Percentiles rank a stretch among this genome's conserved stretches.
Conservation (phyloP, 179 eudicot species). For the Corrigiola litoralis region DNA sequence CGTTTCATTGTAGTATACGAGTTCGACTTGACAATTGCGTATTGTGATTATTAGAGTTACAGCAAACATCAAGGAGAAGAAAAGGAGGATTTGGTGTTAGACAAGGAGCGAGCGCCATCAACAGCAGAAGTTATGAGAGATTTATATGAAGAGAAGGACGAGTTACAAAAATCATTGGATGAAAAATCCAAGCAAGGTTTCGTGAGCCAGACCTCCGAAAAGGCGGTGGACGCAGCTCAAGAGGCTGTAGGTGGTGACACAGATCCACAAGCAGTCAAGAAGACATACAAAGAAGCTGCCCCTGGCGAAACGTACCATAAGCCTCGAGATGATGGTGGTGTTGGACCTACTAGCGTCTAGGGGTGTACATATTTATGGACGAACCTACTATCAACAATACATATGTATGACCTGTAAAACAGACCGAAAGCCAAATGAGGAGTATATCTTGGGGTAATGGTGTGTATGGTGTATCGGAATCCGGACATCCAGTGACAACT, state of each 20-base stretch:
- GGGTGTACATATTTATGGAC: no score
- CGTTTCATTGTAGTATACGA: no score
- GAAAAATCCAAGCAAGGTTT: slow-evolving; percentile 16
- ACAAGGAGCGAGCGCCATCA: slow-evolving; percentile 29
- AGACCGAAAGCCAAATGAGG: no score
- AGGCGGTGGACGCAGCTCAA: background rate
- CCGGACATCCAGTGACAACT: no score
- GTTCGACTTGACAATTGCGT: no score
- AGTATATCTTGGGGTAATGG: no score
- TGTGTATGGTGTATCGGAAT: no score
- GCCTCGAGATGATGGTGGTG: slow-evolving; percentile 7
- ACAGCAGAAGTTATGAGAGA: slow-evolving; percentile 24
- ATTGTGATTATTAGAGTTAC: slow-evolving; percentile 15
- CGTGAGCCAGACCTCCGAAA: slow-evolving; percentile 21
- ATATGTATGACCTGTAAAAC: no score
- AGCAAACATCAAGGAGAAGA: slow-evolving; percentile 17
- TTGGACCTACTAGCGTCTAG: slow-evolving; percentile 7
- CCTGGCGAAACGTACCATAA: slow-evolving; percentile 19
- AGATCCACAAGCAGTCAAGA: background rate
- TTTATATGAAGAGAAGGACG: slow-evolving; percentile 19
- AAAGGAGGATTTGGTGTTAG: slow-evolving; percentile 6
- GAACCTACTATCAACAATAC: no score
- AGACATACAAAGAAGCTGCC: slow-evolving; percentile 10
- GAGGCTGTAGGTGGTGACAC: background rate
- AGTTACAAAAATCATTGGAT: background rate